Evolutionary conservation across 2,329 filamentous ascomycete species (phyloP).

Genomic region (Phialophora tarda): DNA sequence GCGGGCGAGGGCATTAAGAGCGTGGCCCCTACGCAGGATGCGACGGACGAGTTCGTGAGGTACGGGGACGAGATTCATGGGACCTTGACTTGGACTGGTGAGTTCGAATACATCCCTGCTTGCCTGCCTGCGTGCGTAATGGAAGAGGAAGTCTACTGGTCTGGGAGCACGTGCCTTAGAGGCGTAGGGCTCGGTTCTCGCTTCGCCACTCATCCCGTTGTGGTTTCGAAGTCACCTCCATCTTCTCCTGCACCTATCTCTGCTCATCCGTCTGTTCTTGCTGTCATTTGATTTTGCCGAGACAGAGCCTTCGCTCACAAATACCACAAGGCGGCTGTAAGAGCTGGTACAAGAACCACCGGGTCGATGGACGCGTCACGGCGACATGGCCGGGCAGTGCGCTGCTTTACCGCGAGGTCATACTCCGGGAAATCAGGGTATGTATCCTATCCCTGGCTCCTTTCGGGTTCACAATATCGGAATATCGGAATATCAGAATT

Average conservation of each 20-base stretch:
- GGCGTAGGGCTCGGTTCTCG: not conserved
- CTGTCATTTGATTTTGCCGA: not conserved
- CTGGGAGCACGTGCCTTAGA: not conserved
- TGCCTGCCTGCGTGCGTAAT: not conserved
- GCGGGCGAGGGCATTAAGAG: constrained; percentile 44
- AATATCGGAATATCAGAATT: too few relatives aligned
- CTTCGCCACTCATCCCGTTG: not conserved
- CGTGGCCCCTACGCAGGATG: constrained; percentile 40
- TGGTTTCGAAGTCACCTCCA: not conserved
- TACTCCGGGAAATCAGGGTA: constrained; percentile 42
- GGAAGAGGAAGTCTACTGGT: not conserved
- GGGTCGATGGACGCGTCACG: constrained; percentile 33
- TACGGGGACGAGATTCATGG: constrained; percentile 45
- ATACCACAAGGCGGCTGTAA: constrained; percentile 23
- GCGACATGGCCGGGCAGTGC: constrained; percentile 37
- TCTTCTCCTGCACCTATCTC: not conserved
- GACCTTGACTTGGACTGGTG: constrained; percentile 39
- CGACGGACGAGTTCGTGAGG: constrained; percentile 44
- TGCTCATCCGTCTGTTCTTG: not conserved
- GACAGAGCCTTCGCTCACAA: not conserved
- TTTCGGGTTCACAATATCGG: not conserved
- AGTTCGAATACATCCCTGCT: not conserved
- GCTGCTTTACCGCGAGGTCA: constrained; percentile 45
- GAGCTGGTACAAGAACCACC: constrained; percentile 35
- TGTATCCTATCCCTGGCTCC: not conserved